These are phyloP conservation scores for Zygosaccharomyces bailii DNA, from an alignment of 805 yeast genomes.

Conservation along the genomic window DNA sequence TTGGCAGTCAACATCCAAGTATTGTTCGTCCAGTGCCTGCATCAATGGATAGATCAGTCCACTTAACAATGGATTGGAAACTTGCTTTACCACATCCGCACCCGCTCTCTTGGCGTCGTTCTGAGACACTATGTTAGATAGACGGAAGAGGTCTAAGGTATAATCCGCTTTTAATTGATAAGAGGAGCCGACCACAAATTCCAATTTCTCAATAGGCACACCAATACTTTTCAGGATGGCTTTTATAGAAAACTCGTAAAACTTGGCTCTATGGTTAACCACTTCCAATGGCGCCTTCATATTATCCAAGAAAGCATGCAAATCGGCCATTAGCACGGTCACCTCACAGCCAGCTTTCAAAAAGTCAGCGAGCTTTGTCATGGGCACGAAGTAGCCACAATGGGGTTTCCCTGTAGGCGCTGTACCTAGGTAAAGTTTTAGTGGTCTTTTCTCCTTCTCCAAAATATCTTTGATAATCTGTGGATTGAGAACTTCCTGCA, in stretches of 20 bases:
- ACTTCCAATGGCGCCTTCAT: slow-evolving; percentile 97
- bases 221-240: slow-evolving; percentile 80
- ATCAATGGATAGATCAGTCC: slow-evolving; percentile 96
- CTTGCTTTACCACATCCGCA: slow-evolving; percentile 98
- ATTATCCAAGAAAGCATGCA: slow-evolving; percentile 95
- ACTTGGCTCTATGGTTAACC: slow-evolving; percentile 82
- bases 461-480: slow-evolving; percentile 82
- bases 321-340: slow-evolving; percentile 84
- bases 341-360: slow-evolving; percentile 95
- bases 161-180: slow-evolving; percentile 77
- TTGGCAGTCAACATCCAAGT: slow-evolving; percentile 84
- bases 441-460: slow-evolving; percentile 75
- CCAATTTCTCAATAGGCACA: slow-evolving; percentile 87
- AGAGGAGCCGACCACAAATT: slow-evolving; percentile 82
- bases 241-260: slow-evolving; percentile 81
- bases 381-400: slow-evolving; percentile 97
- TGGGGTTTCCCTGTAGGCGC: slow-evolving; percentile 99
- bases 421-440: slow-evolving; percentile 96
- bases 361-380: slow-evolving; percentile 94
- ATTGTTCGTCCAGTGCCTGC: slow-evolving; percentile 97
- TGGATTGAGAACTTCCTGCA: slow-evolving; percentile 88
- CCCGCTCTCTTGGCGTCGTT: slow-evolving; percentile 99
- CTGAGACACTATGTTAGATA: slow-evolving; percentile 82
- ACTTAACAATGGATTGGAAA: slow-evolving; percentile 83
- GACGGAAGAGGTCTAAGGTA: slow-evolving; percentile 83